These are phyloP conservation scores for Xylaria polymorpha DNA, from an alignment of 2,329 filamentous ascomycete species.

Conservation along the genomic window DNA sequence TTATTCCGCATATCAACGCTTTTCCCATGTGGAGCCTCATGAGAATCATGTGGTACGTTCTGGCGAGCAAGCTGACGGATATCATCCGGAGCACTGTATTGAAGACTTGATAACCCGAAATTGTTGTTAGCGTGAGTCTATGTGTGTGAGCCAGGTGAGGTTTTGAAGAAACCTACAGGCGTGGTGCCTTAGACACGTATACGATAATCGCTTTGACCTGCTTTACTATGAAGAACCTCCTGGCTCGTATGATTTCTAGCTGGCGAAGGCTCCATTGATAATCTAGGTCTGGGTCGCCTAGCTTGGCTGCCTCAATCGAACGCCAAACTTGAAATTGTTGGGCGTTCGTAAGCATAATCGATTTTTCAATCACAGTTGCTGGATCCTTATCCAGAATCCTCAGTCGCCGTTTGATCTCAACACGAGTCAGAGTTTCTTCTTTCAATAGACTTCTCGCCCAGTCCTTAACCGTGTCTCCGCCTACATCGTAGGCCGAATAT, in stretches of 20 bases:
- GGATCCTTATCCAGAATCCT: constrained; percentile 9
- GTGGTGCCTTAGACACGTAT: constrained; percentile 17
- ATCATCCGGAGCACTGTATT: background rate
- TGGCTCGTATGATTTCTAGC: constrained; percentile 14
- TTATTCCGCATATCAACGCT: background rate
- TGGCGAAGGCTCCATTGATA: constrained; percentile 12
- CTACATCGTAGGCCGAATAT: background rate
- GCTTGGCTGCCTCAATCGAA: constrained; percentile 17
- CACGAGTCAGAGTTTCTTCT: constrained; percentile 6
- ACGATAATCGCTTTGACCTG: constrained; percentile 20
- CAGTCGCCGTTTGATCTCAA: constrained; percentile 13
- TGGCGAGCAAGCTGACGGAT: background rate
- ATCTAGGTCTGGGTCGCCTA: background rate
- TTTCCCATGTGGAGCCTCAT: background rate
- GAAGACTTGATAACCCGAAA: background rate
- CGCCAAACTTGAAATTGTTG: constrained; percentile 14
- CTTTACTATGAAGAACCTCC: constrained; percentile 16
- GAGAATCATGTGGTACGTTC: background rate
- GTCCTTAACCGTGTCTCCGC: background rate
- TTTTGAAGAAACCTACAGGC: background rate
- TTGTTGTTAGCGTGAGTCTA: background rate
- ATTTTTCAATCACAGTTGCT: constrained; percentile 11
- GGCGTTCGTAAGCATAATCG: constrained; percentile 3
- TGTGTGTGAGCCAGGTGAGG: background rate
- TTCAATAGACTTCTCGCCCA: constrained; percentile 19